phyloP scores from a whole-genome alignment of 1,139 yeast species.

The Geotrichum klebahnii region DNA sequence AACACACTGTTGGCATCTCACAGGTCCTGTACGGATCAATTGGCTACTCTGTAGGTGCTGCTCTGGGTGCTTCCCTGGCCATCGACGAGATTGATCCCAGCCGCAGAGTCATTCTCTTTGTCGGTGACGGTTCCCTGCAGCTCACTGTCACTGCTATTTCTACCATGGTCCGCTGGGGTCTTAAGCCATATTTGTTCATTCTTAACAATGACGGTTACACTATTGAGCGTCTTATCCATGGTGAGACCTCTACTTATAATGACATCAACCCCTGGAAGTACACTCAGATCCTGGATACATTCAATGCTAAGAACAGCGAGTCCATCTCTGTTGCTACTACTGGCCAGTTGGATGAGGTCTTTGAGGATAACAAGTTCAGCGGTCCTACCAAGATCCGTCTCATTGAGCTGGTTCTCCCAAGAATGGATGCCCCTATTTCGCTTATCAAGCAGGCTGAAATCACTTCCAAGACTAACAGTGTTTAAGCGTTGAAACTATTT shows the following conservation, averaged over 20 bases:
- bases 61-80: conserved; percentile 81
- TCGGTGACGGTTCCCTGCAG: conserved; percentile 89
- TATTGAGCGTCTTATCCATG: conserved; percentile 84
- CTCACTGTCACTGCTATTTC: conserved; percentile 84
- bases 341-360: conserved; percentile 63
- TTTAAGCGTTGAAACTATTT: no score
- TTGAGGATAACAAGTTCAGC: conserved; percentile 53
- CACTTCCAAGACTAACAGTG: conserved; percentile 58
- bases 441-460: conserved; percentile 72
- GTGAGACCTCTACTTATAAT: conserved; percentile 69
- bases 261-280: conserved; percentile 83
- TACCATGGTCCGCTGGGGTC: conserved; percentile 74
- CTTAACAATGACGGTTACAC: conserved; percentile 87
- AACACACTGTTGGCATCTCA: conserved; percentile 68
- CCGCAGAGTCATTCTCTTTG: conserved; percentile 73
- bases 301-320: conserved; percentile 54
- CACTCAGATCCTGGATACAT: conserved; percentile 60
- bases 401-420: conserved; percentile 74
- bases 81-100: conserved; percentile 66
- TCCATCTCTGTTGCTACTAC: conserved; percentile 52
- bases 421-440: conserved; percentile 75
- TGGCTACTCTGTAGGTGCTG: conserved; percentile 83
- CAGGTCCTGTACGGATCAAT: conserved; percentile 91
- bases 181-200: conserved; percentile 75
- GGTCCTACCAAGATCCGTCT: conserved; percentile 64